Base-by-base conservation (phyloP, 2,329 filamentous ascomycete genomes). In the Botrytis hyacinthi region DNA sequence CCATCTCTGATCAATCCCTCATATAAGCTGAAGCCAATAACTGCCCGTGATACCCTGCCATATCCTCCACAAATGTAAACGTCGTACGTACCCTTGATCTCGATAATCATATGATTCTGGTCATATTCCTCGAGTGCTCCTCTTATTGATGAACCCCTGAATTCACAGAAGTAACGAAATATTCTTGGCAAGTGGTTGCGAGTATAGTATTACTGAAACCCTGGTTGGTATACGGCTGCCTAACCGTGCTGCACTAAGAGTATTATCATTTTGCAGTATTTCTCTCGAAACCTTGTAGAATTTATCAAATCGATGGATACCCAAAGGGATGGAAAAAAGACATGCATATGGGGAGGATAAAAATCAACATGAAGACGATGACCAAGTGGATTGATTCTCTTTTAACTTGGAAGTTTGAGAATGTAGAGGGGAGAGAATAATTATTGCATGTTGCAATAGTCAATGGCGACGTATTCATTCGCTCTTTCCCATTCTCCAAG, bases 301-400 rank as follows among this genome's bases (percentile, higher is more conserved):
- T 5, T 87, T 75, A 75, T 90, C 87, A 68, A 83, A 79, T n/a
- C 84, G 86, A 77, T 90, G 87, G 48, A 87, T 81, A 4, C 83
- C 86, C 0, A 87, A 87, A 0, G 84, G 84, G 0, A 87, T 82
- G n/a, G 83, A 81, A 77, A 89, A 89, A 26, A 85, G 79, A 80
- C 89, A 89, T 4, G 82, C 82, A 78, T 85, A 86, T 0, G 85
- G 16, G 2, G 60, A 71, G 29, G 12, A 66, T 6, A 14, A 22
- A 12, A 32, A 16, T 3, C 7, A 66, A 35, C 12, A n/a, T 14
- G 57, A 35, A 16, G 62, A 32, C 16, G 29, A 22, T 20, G 44
- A 10, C 20, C 0, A 16, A 35, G 29, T 32, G 26, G 20, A 18
- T 12, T n/a, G 46, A 2, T 14, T 16, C 10, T 48, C 26, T 35